These are phyloP conservation scores for Russula sp. DNA, from an alignment of 768 basidiomycete genomes.

Conservation along the genomic window DNA sequence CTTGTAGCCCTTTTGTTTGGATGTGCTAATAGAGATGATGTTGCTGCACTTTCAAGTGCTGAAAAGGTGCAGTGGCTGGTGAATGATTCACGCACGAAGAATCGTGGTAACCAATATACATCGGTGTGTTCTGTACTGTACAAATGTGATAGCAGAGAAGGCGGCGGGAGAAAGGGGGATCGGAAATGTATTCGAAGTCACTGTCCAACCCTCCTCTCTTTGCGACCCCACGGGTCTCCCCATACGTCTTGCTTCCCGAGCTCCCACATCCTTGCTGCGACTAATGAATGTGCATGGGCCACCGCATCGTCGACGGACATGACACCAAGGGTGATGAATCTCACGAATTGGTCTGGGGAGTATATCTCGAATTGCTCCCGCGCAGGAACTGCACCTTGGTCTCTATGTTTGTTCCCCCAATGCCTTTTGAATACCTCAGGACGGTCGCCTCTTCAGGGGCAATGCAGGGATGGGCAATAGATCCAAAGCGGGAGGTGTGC, in stretches of 20 bases:
- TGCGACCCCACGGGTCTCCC: background rate
- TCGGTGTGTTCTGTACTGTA: too few relatives aligned
- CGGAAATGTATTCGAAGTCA: too few relatives aligned
- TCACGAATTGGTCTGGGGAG: background rate
- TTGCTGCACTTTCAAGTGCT: background rate
- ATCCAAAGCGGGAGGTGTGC: background rate
- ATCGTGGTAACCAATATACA: too few relatives aligned
- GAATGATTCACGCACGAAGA: too few relatives aligned
- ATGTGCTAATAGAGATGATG: slow-evolving; percentile 14
- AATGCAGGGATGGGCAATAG: background rate
- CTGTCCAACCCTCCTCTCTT: background rate
- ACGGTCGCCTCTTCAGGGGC: background rate
- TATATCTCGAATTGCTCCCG: background rate
- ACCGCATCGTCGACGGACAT: background rate
- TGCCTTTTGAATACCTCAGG: background rate
- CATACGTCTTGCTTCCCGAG: background rate
- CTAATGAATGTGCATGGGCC: background rate
- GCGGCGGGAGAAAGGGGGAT: too few relatives aligned
- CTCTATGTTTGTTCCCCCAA: background rate
- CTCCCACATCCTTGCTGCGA: background rate
- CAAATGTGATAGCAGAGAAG: too few relatives aligned
- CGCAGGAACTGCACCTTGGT: background rate
- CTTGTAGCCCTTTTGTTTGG: slow-evolving; percentile 16
- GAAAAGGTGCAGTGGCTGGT: background rate
- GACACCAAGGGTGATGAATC: background rate